Conservation (phyloP, 2,329 filamentous ascomycete species). For the Basipetospora sp. region DNA sequence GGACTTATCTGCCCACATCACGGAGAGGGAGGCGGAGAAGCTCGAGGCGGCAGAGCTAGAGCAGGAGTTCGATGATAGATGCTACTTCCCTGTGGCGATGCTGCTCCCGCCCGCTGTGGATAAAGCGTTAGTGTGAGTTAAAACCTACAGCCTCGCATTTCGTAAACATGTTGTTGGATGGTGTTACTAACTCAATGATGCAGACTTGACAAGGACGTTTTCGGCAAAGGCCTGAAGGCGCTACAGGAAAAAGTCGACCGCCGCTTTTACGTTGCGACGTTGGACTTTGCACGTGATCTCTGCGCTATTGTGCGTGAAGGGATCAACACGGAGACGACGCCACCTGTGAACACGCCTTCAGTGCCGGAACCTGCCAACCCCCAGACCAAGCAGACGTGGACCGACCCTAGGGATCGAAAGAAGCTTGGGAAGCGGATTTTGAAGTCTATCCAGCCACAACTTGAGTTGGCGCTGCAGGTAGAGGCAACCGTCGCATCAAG, state of each 20-base stretch:
- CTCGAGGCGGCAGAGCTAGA: slow-evolving; percentile 63
- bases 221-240: slow-evolving; percentile 34
- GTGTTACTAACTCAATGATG: slow-evolving; percentile 22
- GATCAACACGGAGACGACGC: slow-evolving; percentile 30
- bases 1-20: slow-evolving; percentile 53
- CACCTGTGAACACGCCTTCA: too few relatives aligned
- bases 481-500: slow-evolving; percentile 69
- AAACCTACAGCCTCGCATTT: neutral
- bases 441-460: slow-evolving; percentile 61
- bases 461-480: slow-evolving; percentile 62
- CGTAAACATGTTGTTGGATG: too few relatives aligned
- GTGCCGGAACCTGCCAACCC: slow-evolving; percentile 13
- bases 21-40: slow-evolving; percentile 63
- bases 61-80: slow-evolving; percentile 65
- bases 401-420: slow-evolving; percentile 65
- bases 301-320: slow-evolving; percentile 37
- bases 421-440: slow-evolving; percentile 81
- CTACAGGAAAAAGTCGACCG: slow-evolving; percentile 38
- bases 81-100: slow-evolving; percentile 79
- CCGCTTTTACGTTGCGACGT: slow-evolving; percentile 42
- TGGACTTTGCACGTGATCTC: slow-evolving; percentile 43
- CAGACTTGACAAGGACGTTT: slow-evolving; percentile 52
- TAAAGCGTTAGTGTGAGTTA: slow-evolving; percentile 63
- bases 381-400: slow-evolving; percentile 38
- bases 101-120: slow-evolving; percentile 65